A percentile compares a stretch with the other conserved stretches of the same genome.
These are phyloP conservation scores for Taphrina pruni DNA, from an alignment of 1,139 yeast genomes.

Conservation along the genomic window DNA sequence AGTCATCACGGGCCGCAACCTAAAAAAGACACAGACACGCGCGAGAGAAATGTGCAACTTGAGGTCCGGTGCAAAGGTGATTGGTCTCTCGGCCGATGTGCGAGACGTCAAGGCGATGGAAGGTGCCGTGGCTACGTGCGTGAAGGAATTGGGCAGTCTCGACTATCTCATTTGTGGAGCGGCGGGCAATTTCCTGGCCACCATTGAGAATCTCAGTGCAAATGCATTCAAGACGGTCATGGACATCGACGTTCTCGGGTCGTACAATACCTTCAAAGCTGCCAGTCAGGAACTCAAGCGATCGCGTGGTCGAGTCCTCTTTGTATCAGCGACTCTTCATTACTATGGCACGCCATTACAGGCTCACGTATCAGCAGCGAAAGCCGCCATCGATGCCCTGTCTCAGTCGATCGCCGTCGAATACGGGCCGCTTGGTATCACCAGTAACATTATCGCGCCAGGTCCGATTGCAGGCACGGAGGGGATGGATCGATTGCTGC, in stretches of 20 bases:
- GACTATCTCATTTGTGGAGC: constrained; percentile 94
- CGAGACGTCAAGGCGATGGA: constrained; percentile 65
- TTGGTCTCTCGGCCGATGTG: constrained; percentile 77
- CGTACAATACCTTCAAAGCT: constrained; percentile 86
- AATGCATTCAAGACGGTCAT: constrained; percentile 88
- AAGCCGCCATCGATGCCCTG: constrained; percentile 89
- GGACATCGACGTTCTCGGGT: constrained; percentile 81
- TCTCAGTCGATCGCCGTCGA: constrained; percentile 78
- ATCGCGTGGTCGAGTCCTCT: constrained; percentile 68
- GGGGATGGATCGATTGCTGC: constrained; percentile 67
- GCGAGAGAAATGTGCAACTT: constrained; percentile 68
- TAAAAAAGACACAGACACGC: constrained; percentile 61
- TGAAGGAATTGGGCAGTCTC: constrained; percentile 68
- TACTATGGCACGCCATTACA: constrained; percentile 66
- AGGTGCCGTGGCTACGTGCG: constrained; percentile 68
- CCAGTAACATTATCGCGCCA: constrained; percentile 84
- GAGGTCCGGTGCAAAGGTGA: constrained; percentile 66
- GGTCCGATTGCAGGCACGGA: constrained; percentile 84
- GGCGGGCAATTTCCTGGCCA: constrained; percentile 88
- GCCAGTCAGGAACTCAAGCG: constrained; percentile 54
- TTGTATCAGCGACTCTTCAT: constrained; percentile 85
- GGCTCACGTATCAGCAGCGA: constrained; percentile 84
- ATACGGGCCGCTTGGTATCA: constrained; percentile 83
- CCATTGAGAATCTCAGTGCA: constrained; percentile 74
- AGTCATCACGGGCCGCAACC: constrained; percentile 79